Evolutionary conservation across 139 green algal species (phyloP).

Genomic region (Tetradesmus lagerheimii): DNA sequence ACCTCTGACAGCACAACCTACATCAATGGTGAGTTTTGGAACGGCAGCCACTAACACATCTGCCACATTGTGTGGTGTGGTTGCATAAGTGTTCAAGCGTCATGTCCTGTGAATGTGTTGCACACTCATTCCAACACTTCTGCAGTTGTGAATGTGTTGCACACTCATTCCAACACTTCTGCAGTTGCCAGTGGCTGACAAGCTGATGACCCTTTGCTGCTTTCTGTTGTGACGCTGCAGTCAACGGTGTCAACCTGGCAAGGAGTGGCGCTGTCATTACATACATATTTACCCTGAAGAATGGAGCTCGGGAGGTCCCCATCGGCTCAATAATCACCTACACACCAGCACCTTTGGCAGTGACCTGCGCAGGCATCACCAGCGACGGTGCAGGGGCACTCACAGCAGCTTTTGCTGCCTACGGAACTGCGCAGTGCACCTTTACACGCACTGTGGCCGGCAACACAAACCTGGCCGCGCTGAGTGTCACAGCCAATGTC

Average conservation of each 20-base stretch:
- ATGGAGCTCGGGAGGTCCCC: background rate
- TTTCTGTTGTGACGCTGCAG: background rate
- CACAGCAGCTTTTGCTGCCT: background rate
- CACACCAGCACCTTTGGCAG: background rate
- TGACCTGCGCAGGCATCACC: background rate
- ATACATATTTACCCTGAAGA: background rate
- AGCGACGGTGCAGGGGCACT: background rate
- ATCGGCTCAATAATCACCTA: background rate
- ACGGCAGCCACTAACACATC: no score
- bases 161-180: background rate
- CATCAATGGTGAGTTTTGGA: constrained; percentile 24
- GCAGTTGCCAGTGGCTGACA: no score
- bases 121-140: background rate
- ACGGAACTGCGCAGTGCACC: background rate
- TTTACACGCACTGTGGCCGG: background rate
- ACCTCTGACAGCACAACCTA: background rate
- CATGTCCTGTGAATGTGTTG: background rate
- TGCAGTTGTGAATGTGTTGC: background rate
- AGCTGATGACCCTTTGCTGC: background rate
- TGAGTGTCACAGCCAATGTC: background rate
- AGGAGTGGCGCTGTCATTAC: background rate
- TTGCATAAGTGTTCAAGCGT: no score
- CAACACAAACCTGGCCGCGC: background rate
- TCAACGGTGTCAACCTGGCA: background rate
- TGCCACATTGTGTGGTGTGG: no score